Conservation (phyloP, 169 alveolate species). For the Plasmodium coatneyi region DNA sequence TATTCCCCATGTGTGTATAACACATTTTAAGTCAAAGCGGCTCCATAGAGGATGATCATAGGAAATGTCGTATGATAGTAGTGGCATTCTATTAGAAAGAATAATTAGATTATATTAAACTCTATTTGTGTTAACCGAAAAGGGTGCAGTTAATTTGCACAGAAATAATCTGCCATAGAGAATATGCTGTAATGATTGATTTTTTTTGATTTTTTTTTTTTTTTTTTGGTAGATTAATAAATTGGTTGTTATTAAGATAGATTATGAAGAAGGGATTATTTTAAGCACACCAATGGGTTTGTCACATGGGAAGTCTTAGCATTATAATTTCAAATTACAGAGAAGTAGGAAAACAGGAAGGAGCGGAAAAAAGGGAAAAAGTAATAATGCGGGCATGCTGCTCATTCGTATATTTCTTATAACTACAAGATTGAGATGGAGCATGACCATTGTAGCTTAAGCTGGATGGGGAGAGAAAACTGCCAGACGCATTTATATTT, state of each 20-base stretch:
- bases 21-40: not conserved
- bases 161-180: not conserved
- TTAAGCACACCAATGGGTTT: not conserved
- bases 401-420: not conserved
- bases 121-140: not conserved
- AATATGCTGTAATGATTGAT: not conserved
- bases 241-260: not conserved
- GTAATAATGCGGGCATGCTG: not conserved
- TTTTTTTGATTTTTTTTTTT: not conserved
- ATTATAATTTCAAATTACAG: not conserved
- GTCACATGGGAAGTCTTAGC: not conserved
- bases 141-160: not conserved
- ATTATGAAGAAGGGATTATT: not conserved
- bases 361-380: not conserved
- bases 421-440: not conserved
- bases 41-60: not conserved
- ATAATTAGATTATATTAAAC: not conserved
- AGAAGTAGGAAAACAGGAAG: not conserved
- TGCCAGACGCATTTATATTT: not conserved
- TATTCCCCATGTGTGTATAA: not conserved
- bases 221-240: not conserved
- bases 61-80: not conserved
- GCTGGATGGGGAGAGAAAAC: not conserved
- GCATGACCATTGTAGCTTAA: not conserved
- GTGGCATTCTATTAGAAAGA: not conserved